phyloP scores from a whole-genome alignment of 2,329 filamentous ascomycete genomes.

The Cladosporium sp. region DNA sequence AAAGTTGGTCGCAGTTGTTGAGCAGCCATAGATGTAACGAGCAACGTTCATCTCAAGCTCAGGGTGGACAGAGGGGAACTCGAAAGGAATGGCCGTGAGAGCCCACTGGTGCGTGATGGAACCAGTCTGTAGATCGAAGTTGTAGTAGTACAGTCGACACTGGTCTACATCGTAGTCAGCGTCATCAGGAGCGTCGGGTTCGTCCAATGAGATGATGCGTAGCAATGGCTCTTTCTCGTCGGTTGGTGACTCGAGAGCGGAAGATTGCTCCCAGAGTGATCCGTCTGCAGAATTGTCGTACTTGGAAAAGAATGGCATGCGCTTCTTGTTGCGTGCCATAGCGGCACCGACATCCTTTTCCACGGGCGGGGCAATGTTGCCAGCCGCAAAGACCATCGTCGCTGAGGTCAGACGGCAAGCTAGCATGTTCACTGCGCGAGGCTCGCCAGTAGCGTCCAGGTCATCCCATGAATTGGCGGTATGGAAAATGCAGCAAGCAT shows the following conservation, averaged over 20 bases:
- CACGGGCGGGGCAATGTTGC: slow-evolving; percentile 54
- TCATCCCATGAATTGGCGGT: slow-evolving; percentile 67
- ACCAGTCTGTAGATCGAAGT: slow-evolving; percentile 47
- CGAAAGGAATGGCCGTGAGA: slow-evolving; percentile 61
- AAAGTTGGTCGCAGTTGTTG: slow-evolving; percentile 54
- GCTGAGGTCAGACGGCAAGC: slow-evolving; percentile 65
- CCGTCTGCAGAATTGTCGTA: slow-evolving; percentile 35
- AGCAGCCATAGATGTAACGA: slow-evolving; percentile 65
- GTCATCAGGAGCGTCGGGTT: slow-evolving; percentile 10
- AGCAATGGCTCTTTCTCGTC: slow-evolving; percentile 29
- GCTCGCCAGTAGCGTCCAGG: slow-evolving; percentile 33
- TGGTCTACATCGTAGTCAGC: slow-evolving; percentile 55
- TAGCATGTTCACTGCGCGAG: slow-evolving; percentile 56
- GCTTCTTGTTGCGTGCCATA: slow-evolving; percentile 22
- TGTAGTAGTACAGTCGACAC: slow-evolving; percentile 67
- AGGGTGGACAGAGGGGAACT: slow-evolving; percentile 61
- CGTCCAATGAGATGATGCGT: slow-evolving; percentile 12
- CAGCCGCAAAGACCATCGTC: slow-evolving; percentile 60
- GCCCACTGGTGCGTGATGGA: slow-evolving; percentile 60
- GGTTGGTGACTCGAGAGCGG: slow-evolving; percentile 21
- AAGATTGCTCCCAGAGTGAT: slow-evolving; percentile 21
- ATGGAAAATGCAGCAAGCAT: slow-evolving; percentile 66
- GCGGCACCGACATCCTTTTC: slow-evolving; percentile 3
- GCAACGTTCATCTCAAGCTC: slow-evolving; percentile 53
- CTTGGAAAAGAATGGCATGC: slow-evolving; percentile 45